These are phyloP conservation scores for Adansonia rubrostipa DNA, from an alignment of 441 rosid species.

Conservation along the genomic window DNA sequence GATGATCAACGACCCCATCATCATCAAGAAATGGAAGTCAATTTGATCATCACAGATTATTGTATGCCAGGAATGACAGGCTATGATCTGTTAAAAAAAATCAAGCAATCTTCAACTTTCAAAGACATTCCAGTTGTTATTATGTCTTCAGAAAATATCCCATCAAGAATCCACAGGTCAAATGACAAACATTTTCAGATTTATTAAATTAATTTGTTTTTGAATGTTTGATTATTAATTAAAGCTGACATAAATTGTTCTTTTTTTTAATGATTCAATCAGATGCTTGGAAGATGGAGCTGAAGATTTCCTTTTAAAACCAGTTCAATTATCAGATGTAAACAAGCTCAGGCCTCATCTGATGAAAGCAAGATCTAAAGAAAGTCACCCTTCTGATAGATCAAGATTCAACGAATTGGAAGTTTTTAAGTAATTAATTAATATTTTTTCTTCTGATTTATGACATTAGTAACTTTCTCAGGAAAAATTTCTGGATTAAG, in stretches of 20 bases:
- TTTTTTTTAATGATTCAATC: constrained; percentile 15
- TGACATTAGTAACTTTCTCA: neutral
- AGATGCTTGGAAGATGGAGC: constrained; percentile 85
- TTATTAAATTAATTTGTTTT: neutral
- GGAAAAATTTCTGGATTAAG: neutral
- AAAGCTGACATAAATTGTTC: constrained; percentile 9
- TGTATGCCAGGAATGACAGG: constrained; percentile 97
- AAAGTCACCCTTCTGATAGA: constrained; percentile 42
- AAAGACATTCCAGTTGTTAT: constrained; percentile 77
- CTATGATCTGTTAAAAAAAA: constrained; percentile 78
- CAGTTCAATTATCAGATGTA: constrained; percentile 70
- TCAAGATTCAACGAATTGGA: constrained; percentile 38
- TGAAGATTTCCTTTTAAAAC: constrained; percentile 72
- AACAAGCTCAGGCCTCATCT: constrained; percentile 65
- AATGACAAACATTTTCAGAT: constrained; percentile 8
- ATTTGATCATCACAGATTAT: constrained; percentile 83
- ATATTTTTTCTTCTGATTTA: constrained; percentile 17
- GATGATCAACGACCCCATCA: neutral
- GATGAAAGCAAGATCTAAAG: constrained; percentile 46
- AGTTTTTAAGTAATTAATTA: constrained; percentile 8
- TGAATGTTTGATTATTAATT: neutral
- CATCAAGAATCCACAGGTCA: constrained; percentile 66
- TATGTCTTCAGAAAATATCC: constrained; percentile 80
- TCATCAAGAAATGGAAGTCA: constrained; percentile 48
- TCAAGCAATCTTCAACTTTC: constrained; percentile 63